Base-by-base conservation (phyloP, 163 green algal genomes). In the Dunaliella salina region DNA sequence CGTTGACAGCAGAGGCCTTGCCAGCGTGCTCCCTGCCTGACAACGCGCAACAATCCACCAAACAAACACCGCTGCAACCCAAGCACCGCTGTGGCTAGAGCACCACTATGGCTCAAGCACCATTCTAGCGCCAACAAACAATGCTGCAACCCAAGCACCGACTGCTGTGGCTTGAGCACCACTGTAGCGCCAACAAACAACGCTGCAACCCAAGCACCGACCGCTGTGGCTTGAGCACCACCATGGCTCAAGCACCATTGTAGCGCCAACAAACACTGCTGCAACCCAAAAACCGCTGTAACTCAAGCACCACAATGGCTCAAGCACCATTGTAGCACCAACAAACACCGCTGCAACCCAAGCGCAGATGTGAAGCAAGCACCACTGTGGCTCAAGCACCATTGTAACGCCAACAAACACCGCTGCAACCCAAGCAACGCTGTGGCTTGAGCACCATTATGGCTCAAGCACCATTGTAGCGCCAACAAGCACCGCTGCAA, bases 41-140 rank as follows among this genome's bases (percentile, higher is more conserved):
- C 89, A 92, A 32, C 86, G 87, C 22, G 89, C 89, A n/a, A n/a
- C n/a, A n/a, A n/a, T n/a, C n/a, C 8, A 50, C 40, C 8, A 15
- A 50, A 50, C 40, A 50, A 50, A 50, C 40, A 50, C 40, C 3
- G 40, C 40, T 8, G 8, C 4, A 3, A 15, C 8, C 8, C 40
- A 3, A 50, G 8, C 40, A 50, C 8, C 87, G 91, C 30, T 84
- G 30, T 33, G 83, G 3, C 82, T 87, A 82, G 90, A 84, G 13
- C 84, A 84, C 85, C 87, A 82, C 89, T 87, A 91, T n/a, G 84
- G 87, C 22, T 87, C 89, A n/a, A 88, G n/a, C n/a, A n/a, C n/a
- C n/a, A n/a, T n/a, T n/a, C n/a, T n/a, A n/a, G n/a, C n/a, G n/a
- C n/a, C 45, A 89, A 72, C n/a, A 87, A n/a, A 88, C n/a, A n/a